Evolutionary conservation across 345 rosid species (phyloP).

Genomic region (Salix dunnii): DNA sequence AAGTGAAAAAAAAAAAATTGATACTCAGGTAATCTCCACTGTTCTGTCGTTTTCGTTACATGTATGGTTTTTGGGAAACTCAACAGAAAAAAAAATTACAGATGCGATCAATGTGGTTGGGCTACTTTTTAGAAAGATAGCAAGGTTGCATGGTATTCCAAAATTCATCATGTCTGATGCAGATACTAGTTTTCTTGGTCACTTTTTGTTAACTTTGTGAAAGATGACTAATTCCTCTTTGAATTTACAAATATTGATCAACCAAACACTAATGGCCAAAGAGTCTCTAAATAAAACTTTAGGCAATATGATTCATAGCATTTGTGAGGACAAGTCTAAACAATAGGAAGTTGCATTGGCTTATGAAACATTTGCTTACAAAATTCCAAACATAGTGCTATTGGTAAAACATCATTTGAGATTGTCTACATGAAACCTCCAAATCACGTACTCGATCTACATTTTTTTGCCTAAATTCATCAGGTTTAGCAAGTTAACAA

Average conservation of each 20-base stretch:
- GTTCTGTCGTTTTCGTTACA: too few relatives aligned
- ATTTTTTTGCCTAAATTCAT: background rate
- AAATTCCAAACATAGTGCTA: too few relatives aligned
- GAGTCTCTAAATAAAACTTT: background rate
- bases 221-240: background rate
- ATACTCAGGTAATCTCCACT: too few relatives aligned
- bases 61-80: too few relatives aligned
- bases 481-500: background rate
- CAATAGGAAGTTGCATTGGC: too few relatives aligned
- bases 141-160: background rate
- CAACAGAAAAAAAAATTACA: too few relatives aligned
- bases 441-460: too few relatives aligned
- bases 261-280: background rate
- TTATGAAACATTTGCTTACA: too few relatives aligned
- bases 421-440: too few relatives aligned
- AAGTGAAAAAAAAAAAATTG: too few relatives aligned
- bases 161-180: background rate
- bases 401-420: too few relatives aligned
- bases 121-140: background rate
- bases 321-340: background rate
- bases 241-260: background rate
- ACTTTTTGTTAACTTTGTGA: background rate
- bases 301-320: background rate
- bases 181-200: background rate
- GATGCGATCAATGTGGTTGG: too few relatives aligned